These are phyloP conservation scores for Arachnomyces sp. DNA, from an alignment of 2,329 filamentous ascomycete genomes.

Conservation along the genomic window DNA sequence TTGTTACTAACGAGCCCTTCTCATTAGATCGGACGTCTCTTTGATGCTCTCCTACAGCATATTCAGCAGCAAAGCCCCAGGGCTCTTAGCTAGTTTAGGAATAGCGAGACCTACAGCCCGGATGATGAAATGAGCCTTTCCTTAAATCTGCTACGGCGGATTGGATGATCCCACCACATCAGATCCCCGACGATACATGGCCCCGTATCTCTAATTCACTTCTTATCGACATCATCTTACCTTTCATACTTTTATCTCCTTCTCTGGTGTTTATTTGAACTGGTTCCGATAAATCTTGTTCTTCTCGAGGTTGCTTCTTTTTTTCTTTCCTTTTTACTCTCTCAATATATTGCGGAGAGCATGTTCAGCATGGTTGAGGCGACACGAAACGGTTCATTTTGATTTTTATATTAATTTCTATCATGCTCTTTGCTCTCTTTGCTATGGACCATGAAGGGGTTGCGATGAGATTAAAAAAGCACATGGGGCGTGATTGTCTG, in stretches of 20 bases:
- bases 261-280: constrained; percentile 14
- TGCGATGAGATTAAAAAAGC: constrained; percentile 33
- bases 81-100: constrained; percentile 22
- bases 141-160: not conserved
- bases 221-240: constrained; percentile 16
- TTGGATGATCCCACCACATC: too few species aligned
- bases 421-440: constrained; percentile 8
- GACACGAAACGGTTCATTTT: constrained; percentile 14
- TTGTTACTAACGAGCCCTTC: not conserved
- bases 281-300: constrained; percentile 3
- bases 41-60: constrained; percentile 38
- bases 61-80: constrained; percentile 44
- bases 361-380: constrained; percentile 17
- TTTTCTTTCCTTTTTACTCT: constrained; percentile 13
- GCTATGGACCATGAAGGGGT: constrained; percentile 14
- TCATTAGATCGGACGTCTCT: constrained; percentile 36
- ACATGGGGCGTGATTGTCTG: constrained; percentile 7
- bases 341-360: constrained; percentile 18
- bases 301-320: constrained; percentile 12
- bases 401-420: constrained; percentile 15
- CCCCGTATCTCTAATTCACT: constrained; percentile 2
- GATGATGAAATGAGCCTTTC: constrained; percentile 8
- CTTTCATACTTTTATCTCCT: constrained; percentile 9
- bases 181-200: too few species aligned
- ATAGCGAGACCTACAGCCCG: constrained; percentile 7